Conservation (phyloP, 306 rosid species). For the Fragaria vesca region DNA sequence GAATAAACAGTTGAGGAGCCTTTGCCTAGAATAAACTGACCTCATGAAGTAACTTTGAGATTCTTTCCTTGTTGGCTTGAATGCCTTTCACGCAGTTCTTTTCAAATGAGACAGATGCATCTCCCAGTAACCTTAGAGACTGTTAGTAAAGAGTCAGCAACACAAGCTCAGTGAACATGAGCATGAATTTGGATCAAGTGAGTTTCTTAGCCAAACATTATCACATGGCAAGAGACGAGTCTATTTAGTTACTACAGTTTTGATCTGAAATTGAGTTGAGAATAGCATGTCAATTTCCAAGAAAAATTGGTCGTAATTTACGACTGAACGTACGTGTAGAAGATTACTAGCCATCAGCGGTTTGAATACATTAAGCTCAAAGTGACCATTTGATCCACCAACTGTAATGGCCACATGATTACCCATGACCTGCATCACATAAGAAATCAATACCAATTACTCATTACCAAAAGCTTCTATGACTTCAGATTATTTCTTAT, state of each 20-base stretch:
- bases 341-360: slow-evolving; percentile 87
- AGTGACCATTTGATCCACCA: slow-evolving; percentile 98
- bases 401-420: slow-evolving; percentile 91
- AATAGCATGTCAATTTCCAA: background rate
- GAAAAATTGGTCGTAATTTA: background rate
- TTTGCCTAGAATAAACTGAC: too few relatives aligned
- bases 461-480: slow-evolving; percentile 14
- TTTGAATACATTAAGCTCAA: slow-evolving; percentile 95
- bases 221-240: background rate
- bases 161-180: background rate
- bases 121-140: slow-evolving; percentile 93
- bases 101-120: slow-evolving; percentile 88
- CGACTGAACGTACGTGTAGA: slow-evolving; percentile 61
- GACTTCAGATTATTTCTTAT: slow-evolving; percentile 9
- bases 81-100: slow-evolving; percentile 96
- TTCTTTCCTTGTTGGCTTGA: slow-evolving; percentile 87
- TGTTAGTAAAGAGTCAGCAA: slow-evolving; percentile 31
- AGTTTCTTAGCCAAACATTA: background rate
- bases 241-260: background rate
- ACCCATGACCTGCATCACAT: slow-evolving; percentile 76
- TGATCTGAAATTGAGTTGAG: background rate
- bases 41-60: slow-evolving; percentile 87
- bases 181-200: background rate
- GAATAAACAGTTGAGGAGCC: background rate
- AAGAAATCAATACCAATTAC: background rate